Conservation (phyloP, 108 stramenopile genomes). For the Fistulifera pelliculosa region DNA sequence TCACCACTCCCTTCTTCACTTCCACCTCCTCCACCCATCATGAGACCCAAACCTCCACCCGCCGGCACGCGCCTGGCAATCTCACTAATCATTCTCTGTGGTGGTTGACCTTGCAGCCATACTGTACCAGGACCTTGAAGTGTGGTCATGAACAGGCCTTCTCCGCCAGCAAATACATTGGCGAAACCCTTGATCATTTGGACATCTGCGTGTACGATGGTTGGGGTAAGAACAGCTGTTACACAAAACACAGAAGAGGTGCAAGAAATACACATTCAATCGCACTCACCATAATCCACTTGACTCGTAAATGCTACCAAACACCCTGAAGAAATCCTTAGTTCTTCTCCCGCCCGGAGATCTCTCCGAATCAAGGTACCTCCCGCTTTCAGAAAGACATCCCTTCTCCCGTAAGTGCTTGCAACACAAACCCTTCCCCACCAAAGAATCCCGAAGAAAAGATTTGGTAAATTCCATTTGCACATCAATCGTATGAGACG, state of each 20-base stretch:
- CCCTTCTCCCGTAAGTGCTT: constrained; percentile 76
- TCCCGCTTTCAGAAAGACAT: constrained; percentile 83
- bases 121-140: constrained; percentile 86
- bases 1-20: constrained; percentile 18
- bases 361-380: constrained; percentile 78
- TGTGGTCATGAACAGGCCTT: constrained; percentile 88
- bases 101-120: constrained; percentile 81
- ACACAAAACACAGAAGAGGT: no score
- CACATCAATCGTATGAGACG: constrained; percentile 68
- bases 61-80: constrained; percentile 79
- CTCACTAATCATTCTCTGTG: constrained; percentile 75
- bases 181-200: constrained; percentile 77
- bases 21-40: constrained; percentile 54
- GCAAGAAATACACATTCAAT: no score
- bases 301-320: constrained; percentile 73
- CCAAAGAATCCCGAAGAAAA: constrained; percentile 85
- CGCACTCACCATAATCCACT: constrained; percentile 54
- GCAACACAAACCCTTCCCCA: constrained; percentile 88
- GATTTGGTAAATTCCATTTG: constrained; percentile 81
- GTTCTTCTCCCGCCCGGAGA: constrained; percentile 56
- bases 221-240: background rate
- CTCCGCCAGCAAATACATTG: constrained; percentile 87
- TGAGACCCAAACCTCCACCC: constrained; percentile 68
- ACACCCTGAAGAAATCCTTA: constrained; percentile 79
- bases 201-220: constrained; percentile 40